These are phyloP conservation scores for Colletotrichum echinochloae DNA, from an alignment of 2,329 filamentous ascomycete species.

Conservation along the genomic window DNA sequence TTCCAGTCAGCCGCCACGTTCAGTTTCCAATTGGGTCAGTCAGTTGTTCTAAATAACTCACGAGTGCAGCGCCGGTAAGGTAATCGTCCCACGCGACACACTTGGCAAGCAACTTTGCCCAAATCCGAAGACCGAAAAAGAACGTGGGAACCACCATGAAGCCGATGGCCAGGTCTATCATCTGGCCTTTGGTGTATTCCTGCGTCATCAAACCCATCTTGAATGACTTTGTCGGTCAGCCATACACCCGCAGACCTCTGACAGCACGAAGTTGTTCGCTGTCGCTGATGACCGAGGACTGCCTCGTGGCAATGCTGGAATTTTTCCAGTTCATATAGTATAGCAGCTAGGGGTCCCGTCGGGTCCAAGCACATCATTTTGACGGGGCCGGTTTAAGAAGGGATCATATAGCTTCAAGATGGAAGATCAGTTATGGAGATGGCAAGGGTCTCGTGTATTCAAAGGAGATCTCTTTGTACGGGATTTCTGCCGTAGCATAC, in stretches of 20 bases:
- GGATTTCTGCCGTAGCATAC: too few relatives aligned
- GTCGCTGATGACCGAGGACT: background rate
- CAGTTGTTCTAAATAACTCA: background rate
- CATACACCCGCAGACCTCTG: background rate
- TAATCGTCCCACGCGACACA: conserved; percentile 39
- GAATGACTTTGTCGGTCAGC: background rate
- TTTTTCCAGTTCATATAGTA: too few relatives aligned
- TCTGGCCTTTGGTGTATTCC: conserved; percentile 38
- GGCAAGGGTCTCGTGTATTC: too few relatives aligned
- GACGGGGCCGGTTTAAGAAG: too few relatives aligned
- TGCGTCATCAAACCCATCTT: conserved; percentile 29
- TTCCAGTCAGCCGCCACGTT: background rate
- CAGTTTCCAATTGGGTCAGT: too few relatives aligned
- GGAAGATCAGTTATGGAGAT: too few relatives aligned
- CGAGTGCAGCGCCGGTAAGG: conserved; percentile 31
- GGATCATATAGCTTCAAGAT: too few relatives aligned
- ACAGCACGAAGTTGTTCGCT: background rate
- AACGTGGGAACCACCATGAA: conserved; percentile 37
- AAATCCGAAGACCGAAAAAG: conserved; percentile 34
- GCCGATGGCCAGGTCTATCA: conserved; percentile 35
- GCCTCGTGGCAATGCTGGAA: background rate
- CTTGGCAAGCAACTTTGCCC: conserved; percentile 39
- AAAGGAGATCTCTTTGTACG: too few relatives aligned
- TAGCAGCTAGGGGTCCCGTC: too few relatives aligned
- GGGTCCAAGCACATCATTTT: too few relatives aligned